Evolutionary conservation across 2,329 filamentous ascomycete species (phyloP).

Genomic region (Aspergillus latus): DNA sequence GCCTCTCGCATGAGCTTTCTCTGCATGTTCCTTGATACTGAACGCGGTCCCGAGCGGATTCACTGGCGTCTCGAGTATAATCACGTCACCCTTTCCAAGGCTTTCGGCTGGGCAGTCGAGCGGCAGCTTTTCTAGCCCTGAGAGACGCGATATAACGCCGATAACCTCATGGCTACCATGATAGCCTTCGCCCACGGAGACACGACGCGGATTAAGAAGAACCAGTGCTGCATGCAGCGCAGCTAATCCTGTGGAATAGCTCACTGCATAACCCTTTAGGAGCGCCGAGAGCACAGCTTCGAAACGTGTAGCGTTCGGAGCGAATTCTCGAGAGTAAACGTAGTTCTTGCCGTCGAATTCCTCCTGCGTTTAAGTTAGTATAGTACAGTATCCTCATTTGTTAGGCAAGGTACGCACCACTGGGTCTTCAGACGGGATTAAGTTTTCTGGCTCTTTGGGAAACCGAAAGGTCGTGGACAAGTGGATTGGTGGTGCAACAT

Average conservation of each 20-base stretch:
- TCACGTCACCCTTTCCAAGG: constrained; percentile 73
- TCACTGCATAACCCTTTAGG: constrained; percentile 63
- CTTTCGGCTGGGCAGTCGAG: constrained; percentile 67
- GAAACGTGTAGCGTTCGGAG: constrained; percentile 79
- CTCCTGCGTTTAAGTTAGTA: constrained; percentile 11
- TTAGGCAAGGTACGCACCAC: constrained; percentile 43
- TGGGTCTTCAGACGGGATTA: constrained; percentile 53
- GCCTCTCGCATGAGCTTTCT: constrained; percentile 68
- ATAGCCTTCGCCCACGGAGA: constrained; percentile 82
- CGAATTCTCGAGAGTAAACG: constrained; percentile 79
- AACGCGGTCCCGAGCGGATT: constrained; percentile 85
- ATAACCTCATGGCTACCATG: constrained; percentile 94
- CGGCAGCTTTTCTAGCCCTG: constrained; percentile 70
- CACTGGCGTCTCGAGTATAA: constrained; percentile 89
- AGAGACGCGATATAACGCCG: constrained; percentile 68
- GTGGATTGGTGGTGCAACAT: constrained; percentile 86
- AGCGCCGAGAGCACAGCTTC: constrained; percentile 79
- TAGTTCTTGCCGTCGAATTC: constrained; percentile 48
- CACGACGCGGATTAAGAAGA: constrained; percentile 73
- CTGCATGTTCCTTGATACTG: constrained; percentile 69
- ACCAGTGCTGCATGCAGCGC: constrained; percentile 85
- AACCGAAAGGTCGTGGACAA: constrained; percentile 91
- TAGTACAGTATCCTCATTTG: neutral
- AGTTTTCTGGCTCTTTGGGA: constrained; percentile 63
- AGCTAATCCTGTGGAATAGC: constrained; percentile 79